Conservation (phyloP, 805 yeast species). For the Candida xiaguanensis region DNA sequence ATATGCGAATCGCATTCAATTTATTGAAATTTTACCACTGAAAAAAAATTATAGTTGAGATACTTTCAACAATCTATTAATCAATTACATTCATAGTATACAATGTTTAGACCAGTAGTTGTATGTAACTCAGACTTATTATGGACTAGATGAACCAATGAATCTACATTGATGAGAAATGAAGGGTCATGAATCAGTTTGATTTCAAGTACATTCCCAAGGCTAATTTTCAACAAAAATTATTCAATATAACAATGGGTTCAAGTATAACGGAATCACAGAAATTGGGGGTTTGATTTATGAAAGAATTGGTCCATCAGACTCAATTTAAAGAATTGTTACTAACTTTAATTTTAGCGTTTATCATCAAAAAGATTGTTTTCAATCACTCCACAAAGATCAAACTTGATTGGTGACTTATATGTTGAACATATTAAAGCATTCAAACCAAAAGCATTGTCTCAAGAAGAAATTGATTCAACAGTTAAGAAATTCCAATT, state of each 20-base stretch:
- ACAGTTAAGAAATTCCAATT: constrained; percentile 79
- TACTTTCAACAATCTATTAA: background rate
- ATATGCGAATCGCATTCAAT: constrained; percentile 6
- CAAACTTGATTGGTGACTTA: constrained; percentile 74
- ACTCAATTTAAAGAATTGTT: background rate
- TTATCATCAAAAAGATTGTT: constrained; percentile 39
- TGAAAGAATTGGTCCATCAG: too few species aligned
- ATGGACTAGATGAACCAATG: background rate
- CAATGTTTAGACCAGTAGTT: constrained; percentile 42
- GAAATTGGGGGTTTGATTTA: too few species aligned
- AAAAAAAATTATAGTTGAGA: constrained; percentile 1
- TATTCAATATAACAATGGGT: too few species aligned
- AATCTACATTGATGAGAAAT: background rate
- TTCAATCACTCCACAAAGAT: constrained; percentile 40
- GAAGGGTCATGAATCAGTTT: background rate
- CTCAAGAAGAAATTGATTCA: constrained; percentile 71
- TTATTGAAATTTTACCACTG: background rate
- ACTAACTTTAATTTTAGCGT: constrained; percentile 18
- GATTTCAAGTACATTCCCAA: too few species aligned
- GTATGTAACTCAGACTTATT: constrained; percentile 22
- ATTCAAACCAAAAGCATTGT: constrained; percentile 78
- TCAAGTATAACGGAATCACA: too few species aligned
- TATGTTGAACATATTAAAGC: constrained; percentile 83
- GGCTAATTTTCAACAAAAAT: too few species aligned
- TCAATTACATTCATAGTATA: background rate